A percentile compares a stretch with the other conserved stretches of the same genome.
Evolutionary conservation across 2,329 filamentous ascomycete genomes (phyloP).

Genomic region (Arthrobotrys musiformis): DNA sequence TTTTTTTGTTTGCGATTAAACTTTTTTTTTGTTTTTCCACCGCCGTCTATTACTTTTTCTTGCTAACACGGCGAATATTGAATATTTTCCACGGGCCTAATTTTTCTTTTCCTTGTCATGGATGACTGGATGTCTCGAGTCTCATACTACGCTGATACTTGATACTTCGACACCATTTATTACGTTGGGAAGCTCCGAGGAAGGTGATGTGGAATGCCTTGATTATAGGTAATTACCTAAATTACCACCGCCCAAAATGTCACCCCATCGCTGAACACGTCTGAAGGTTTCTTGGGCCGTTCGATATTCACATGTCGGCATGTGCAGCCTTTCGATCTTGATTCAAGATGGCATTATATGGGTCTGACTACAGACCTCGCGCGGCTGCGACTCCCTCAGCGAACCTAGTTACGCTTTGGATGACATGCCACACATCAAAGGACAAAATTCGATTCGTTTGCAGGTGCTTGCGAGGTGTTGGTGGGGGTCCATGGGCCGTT

Average conservation of each 20-base stretch:
- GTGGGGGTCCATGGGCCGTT: conserved; percentile 46
- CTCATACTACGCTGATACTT: not conserved
- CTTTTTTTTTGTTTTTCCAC: not conserved
- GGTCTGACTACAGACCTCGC: not conserved
- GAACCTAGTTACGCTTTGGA: not conserved
- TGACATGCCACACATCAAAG: conserved; percentile 17
- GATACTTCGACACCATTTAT: not conserved
- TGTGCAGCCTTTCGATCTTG: not conserved
- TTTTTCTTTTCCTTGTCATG: not conserved
- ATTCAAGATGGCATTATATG: conserved; percentile 6
- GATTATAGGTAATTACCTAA: not conserved
- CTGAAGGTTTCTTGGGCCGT: not conserved
- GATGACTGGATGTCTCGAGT: conserved; percentile 1
- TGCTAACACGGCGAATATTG: conserved; percentile 18
- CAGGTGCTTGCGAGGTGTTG: conserved; percentile 20
- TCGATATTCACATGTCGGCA: conserved; percentile 24
- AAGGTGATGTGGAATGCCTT: not conserved
- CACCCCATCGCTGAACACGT: conserved; percentile 14
- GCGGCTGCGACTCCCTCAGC: conserved; percentile 12
- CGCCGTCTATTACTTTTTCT: not conserved
- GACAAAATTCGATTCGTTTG: conserved; percentile 42
- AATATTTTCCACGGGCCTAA: not conserved
- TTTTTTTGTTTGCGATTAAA: conserved; percentile 40
- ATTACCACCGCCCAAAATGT: not conserved
- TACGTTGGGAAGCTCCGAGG: conserved; percentile 7